Conservation (phyloP, 805 yeast genomes). For the Candida coquimbonensis region DNA sequence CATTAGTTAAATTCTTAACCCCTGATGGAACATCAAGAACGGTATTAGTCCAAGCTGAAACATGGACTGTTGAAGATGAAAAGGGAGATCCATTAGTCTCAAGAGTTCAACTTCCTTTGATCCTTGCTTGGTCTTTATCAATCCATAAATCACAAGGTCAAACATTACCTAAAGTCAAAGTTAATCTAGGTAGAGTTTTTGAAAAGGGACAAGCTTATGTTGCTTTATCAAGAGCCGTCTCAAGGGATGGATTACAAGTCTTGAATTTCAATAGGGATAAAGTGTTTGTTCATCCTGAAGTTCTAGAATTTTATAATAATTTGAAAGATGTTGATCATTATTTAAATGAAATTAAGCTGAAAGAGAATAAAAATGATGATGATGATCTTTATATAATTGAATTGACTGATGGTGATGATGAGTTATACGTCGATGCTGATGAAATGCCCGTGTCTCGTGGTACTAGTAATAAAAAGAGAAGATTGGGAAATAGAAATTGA, state of each 20-base stretch:
- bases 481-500: no score
- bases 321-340: constrained; percentile 30
- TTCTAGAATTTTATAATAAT: constrained; percentile 57
- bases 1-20: constrained; percentile 69
- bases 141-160: constrained; percentile 97
- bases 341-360: constrained; percentile 1
- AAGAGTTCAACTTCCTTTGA: constrained; percentile 75
- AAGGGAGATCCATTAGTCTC: constrained; percentile 59
- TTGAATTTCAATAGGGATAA: constrained; percentile 57
- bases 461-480: not conserved
- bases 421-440: not conserved
- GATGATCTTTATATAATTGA: not conserved
- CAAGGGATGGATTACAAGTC: constrained; percentile 78
- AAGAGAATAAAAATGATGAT: no score
- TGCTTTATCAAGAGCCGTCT: constrained; percentile 85
- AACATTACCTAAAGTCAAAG: constrained; percentile 67
- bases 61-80: constrained; percentile 76
- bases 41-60: constrained; percentile 75
- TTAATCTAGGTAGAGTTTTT: constrained; percentile 69
- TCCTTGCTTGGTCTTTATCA: constrained; percentile 94
- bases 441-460: not conserved
- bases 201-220: constrained; percentile 96
- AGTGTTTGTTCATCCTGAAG: constrained; percentile 67
- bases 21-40: constrained; percentile 68
- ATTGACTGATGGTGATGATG: not conserved